Evolutionary conservation across 805 yeast genomes (phyloP), one percentile per base, ranked within the genome.

Genomic region (Kodamaea neixiangensis): DNA sequence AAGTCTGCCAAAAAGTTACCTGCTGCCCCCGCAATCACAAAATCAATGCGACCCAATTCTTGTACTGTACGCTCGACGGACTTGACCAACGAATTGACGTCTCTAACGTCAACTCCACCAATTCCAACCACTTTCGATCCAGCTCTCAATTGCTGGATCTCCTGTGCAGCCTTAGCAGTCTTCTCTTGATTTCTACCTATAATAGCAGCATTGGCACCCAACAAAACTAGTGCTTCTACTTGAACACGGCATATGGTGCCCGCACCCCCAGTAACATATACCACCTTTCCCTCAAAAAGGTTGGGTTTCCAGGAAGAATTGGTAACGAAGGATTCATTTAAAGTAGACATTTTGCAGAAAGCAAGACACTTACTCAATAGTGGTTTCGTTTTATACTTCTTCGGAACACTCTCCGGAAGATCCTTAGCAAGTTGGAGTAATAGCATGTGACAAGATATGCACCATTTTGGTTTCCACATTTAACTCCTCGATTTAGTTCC

Each of bases 1-100:
- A 71, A 73, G 57, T 73, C 77, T 46, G 67, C 54, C 45, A 73
- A 60, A 52, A 71, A 73, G 59, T 72, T 72, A n/a, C 77, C 76
- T 1, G 77, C 77, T 3, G 77, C 76, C 7, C 78, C 78, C 10
- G 76, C 76, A 54, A 73, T 73, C 10, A 73, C 74, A 50, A 54
- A 72, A 56, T 73, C 78, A 34, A 73, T 73, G 48, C 73, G 60
- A 6, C 77, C 77, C 48, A 73, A 65, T 49, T 63, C 71, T 11
- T 42, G 49, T 15, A 63, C 63, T 7, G 66, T 59, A 14, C 46
- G 46, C 15, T 57, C 60, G 21, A 59, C 67, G 1, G 67, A 66
- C 45, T 51, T 42, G n/a, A 55, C 64, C 3, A 63, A 25, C 9
- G 62, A 56, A 40, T 56, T 44, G 40, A 63, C 67, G 9, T 57